These are phyloP conservation scores for Ampelocalamus luodianensis DNA, from an alignment of 176 grass and related monocot genomes.

Conservation along the genomic window DNA sequence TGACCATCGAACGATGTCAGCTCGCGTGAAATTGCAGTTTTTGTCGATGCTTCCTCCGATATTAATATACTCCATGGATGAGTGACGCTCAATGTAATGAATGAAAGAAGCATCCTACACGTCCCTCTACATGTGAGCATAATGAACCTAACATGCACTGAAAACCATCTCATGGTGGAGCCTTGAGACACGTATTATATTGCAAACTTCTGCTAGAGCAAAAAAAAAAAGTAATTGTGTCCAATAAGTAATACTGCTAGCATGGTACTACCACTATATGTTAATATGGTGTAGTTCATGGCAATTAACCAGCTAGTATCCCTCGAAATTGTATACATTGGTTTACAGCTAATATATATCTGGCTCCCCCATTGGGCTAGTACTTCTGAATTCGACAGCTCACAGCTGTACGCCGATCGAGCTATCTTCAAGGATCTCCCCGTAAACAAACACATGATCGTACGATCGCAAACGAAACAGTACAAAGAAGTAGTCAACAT, in stretches of 20 bases:
- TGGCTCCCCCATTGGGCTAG: neutral
- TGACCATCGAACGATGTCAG: neutral
- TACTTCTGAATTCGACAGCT: neutral
- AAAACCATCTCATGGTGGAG: neutral
- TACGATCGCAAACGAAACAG: neutral
- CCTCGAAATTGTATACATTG: neutral
- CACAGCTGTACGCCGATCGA: neutral
- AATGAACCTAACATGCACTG: constrained; percentile 17
- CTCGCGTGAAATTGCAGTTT: neutral
- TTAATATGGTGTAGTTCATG: neutral
- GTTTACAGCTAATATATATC: neutral
- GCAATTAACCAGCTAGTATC: neutral
- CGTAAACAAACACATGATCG: neutral
- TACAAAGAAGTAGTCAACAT: neutral
- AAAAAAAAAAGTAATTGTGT: neutral
- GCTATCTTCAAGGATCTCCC: neutral
- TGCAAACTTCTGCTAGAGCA: neutral
- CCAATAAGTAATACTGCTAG: neutral
- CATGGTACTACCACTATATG: neutral
- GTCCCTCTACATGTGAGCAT: constrained; percentile 34
- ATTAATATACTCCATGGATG: neutral
- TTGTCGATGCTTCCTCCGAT: neutral
- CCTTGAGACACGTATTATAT: neutral
- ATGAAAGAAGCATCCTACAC: neutral
- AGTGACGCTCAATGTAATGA: neutral